Conservation (phyloP, 106 monocot genomes). For the Dendrobium nobile region DNA sequence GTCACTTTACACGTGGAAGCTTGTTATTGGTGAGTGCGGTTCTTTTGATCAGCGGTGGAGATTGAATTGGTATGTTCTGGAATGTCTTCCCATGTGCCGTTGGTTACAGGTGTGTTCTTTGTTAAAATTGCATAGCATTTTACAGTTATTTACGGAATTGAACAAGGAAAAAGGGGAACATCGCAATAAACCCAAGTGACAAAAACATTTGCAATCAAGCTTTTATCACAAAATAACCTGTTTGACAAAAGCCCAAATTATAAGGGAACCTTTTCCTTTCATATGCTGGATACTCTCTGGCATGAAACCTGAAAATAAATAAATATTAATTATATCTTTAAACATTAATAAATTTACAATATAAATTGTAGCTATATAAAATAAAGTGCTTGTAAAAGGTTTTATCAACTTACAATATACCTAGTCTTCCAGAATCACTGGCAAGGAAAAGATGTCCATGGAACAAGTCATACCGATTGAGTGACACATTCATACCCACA, state of each 20-base stretch:
- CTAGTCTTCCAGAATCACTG: constrained; percentile 60
- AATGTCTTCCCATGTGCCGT: too few species aligned
- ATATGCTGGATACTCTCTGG: constrained; percentile 94
- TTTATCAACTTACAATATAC: constrained; percentile 69
- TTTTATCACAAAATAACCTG: constrained; percentile 26
- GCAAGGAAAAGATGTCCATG: constrained; percentile 96
- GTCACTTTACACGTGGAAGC: too few species aligned
- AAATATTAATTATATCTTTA: neutral
- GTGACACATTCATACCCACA: constrained; percentile 67
- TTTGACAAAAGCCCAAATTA: constrained; percentile 83
- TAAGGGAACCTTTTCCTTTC: constrained; percentile 65
- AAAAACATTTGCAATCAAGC: neutral
- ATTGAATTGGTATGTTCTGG: too few species aligned
- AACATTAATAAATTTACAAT: neutral
- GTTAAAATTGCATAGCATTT: neutral
- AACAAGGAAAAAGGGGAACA: neutral
- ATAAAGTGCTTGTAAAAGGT: neutral
- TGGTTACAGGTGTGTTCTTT: too few species aligned
- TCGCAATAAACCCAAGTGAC: neutral
- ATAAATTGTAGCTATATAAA: neutral
- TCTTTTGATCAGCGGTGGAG: too few species aligned
- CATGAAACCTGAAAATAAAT: constrained; percentile 68
- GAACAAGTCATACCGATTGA: constrained; percentile 88
- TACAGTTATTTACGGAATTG: neutral
- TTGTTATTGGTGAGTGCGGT: too few species aligned